Percentiles rank a stretch among this genome's conserved stretches.
These are phyloP conservation scores for Gracilaria gracilis DNA, from an alignment of 23 red algal species.

Conservation along the genomic window DNA sequence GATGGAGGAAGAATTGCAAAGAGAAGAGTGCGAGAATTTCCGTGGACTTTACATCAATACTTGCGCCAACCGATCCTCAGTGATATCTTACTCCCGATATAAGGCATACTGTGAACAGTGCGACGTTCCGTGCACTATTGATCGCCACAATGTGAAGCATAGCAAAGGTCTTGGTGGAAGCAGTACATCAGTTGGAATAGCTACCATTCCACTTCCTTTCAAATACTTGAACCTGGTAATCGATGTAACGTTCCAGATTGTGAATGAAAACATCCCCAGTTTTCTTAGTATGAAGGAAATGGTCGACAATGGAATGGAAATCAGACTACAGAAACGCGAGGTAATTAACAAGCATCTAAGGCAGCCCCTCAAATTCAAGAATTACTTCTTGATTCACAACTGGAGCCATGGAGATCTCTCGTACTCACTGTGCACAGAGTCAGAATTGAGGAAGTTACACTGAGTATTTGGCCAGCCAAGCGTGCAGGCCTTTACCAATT, in stretches of 20 bases:
- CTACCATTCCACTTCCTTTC: constrained; percentile 40
- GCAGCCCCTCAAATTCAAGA: background rate
- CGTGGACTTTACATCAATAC: background rate
- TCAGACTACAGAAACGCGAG: too few species aligned
- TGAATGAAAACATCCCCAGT: background rate
- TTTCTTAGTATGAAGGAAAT: too few species aligned
- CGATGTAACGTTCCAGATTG: constrained; percentile 37
- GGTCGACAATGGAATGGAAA: too few species aligned
- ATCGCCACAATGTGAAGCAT: background rate
- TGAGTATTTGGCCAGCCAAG: constrained; percentile 36
- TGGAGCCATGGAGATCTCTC: constrained; percentile 4
- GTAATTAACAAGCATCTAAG: background rate
- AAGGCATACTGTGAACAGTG: constrained; percentile 28
- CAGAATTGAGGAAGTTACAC: constrained; percentile 53
- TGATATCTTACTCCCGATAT: too few species aligned
- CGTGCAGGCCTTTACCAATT: constrained; percentile 10
- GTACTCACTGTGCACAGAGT: constrained; percentile 26
- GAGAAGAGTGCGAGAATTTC: background rate
- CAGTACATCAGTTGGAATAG: background rate
- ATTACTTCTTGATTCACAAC: too few species aligned
- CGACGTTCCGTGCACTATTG: background rate
- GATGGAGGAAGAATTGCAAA: too few species aligned
- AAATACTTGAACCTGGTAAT: constrained; percentile 35
- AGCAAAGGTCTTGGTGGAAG: constrained; percentile 9
- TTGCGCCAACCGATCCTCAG: constrained; percentile 2